phyloP scores from a whole-genome alignment of 2,329 filamentous ascomycete species.

The Cylindrodendrum hubeiense region DNA sequence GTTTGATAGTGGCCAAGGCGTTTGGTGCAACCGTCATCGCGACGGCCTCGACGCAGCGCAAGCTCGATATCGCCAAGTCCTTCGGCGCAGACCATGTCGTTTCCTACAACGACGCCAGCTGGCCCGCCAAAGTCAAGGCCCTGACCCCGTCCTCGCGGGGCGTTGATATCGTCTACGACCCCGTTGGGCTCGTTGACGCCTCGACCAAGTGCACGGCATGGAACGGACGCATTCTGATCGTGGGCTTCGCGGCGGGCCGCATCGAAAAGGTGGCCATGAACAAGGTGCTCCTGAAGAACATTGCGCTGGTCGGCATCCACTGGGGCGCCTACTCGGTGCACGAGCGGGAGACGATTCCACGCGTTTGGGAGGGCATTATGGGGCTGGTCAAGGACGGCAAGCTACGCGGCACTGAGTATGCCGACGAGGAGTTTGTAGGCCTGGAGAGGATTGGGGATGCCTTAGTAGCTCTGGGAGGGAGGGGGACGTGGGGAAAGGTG shows the following conservation, averaged over 20 bases:
- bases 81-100: conserved; percentile 90
- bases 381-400: conserved; percentile 82
- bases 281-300: conserved; percentile 93
- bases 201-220: conserved; percentile 93
- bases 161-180: conserved; percentile 95
- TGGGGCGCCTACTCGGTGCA: conserved; percentile 88
- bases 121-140: conserved; percentile 79
- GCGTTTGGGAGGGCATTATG: conserved; percentile 87
- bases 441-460: conserved; percentile 84
- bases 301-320: conserved; percentile 88
- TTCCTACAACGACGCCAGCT: conserved; percentile 76
- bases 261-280: conserved; percentile 97
- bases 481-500: conserved; percentile 96
- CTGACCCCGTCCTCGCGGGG: conserved; percentile 79
- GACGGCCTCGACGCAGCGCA: conserved; percentile 84
- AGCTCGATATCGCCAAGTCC: conserved; percentile 80
- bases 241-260: conserved; percentile 81
- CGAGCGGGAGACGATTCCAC: conserved; percentile 76
- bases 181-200: conserved; percentile 88
- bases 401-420: conserved; percentile 85
- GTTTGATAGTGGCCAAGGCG: conserved; percentile 80
- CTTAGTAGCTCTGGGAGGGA: conserved; percentile 79
- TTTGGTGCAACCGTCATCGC: conserved; percentile 93
- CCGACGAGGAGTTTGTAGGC: conserved; percentile 84
- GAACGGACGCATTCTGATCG: conserved; percentile 89